These are phyloP conservation scores for Aspergillus glaucus DNA, from an alignment of 2,329 filamentous ascomycete genomes.

Conservation along the genomic window DNA sequence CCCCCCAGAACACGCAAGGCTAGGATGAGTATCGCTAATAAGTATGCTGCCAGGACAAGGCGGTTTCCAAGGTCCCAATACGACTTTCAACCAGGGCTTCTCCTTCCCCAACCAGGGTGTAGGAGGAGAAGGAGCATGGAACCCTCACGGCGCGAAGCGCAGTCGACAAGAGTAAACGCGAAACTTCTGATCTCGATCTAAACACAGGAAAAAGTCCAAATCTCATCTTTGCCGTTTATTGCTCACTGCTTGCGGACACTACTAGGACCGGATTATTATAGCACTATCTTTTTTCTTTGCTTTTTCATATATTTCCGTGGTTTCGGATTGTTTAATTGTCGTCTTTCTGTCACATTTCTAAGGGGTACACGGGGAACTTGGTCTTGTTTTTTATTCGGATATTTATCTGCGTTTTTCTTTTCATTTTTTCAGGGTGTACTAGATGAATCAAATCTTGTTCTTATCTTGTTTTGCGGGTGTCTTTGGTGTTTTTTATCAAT, in stretches of 20 bases:
- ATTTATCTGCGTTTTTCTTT: constrained; percentile 3
- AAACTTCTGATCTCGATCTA: not conserved
- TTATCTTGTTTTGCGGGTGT: constrained; percentile 1
- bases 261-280: not conserved
- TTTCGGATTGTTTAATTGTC: constrained; percentile 4
- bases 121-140: constrained; percentile 60
- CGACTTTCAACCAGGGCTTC: constrained; percentile 68
- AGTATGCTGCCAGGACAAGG: constrained; percentile 31
- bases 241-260: not conserved
- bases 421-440: constrained; percentile 21
- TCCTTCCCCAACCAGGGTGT: constrained; percentile 51
- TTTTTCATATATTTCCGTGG: constrained; percentile 5
- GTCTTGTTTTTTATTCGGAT: constrained; percentile 4
- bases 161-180: constrained; percentile 60
- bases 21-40: constrained; percentile 12
- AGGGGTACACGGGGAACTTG: constrained; percentile 15
- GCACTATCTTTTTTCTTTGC: not conserved
- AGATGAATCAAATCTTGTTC: constrained; percentile 18
- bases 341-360: constrained; percentile 2
- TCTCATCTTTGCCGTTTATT: not conserved
- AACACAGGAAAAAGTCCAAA: not conserved
- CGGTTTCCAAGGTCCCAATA: constrained; percentile 63
- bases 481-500: not conserved
- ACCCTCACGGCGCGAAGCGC: constrained; percentile 74
- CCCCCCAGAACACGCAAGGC: not conserved